Base-by-base conservation (phyloP, 345 rosid species). In the Populus deltoides region DNA sequence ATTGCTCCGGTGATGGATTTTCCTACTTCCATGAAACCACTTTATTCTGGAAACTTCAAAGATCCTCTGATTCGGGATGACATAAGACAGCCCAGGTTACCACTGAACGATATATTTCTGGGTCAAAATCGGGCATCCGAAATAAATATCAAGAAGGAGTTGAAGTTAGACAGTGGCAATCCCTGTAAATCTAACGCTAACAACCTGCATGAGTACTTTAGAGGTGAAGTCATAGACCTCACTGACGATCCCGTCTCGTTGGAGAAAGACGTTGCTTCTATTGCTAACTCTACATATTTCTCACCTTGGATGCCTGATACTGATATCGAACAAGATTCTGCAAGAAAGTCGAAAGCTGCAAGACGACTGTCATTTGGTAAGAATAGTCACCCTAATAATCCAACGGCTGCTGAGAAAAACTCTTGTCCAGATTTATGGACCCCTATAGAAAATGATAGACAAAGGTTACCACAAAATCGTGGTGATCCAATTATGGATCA, bases 151-250 rank as follows among this genome's bases (percentile, higher is more conserved):
- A 77, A 53, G 57, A 77, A 53, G 57, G 76, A 75, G 68, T 38
- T 80, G 18, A 77, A 75, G 68, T 43, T 80, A 15, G 77, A 85
- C 76, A 75, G 87, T 82, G 75, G 33, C 45, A 85, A 79, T 35
- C 47, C 78, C 70, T 72, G 78, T 75, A 75, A 77, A 72, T 79
- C 83, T 63, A 85, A 84, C 55, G 78, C 83, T 68, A 85, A 84
- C 45, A 81, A 71, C 49, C 81, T 74, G 80, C 78, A 68, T 20
- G 81, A 84, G 78, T 91, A 87, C 71, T 80, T 84, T 72, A 78
- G 47, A 62, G 91, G 92, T 75, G 98, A 91, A 85, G 89, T 87
- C 75, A 81, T 89, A 68, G 85, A 92, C 82, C 74, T 83, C 73
- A 78, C 76, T 27, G 82, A 85, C 77, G 73, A 71, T 80, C 78